Evolutionary conservation across 495 filamentous ascomycete genomes (phyloP).

Genomic region (Hyaloscypha bicolor): DNA sequence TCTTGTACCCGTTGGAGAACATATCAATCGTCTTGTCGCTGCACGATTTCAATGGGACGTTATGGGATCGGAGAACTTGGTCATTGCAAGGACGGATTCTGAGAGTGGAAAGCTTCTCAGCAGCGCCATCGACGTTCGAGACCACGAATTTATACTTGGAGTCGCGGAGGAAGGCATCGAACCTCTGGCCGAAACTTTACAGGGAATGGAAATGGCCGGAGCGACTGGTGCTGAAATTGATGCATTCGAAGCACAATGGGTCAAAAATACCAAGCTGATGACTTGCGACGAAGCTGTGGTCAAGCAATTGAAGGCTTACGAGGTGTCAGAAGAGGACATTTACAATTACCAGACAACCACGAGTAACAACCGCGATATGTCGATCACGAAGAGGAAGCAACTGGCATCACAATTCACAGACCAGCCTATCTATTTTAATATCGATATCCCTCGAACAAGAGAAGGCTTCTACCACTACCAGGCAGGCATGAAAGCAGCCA

Average conservation of each 20-base stretch:
- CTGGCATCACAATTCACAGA: constrained; percentile 68
- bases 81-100: constrained; percentile 93
- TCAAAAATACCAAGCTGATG: constrained; percentile 80
- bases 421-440: constrained; percentile 75
- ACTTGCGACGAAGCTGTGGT: constrained; percentile 92
- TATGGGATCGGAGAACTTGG: constrained; percentile 91
- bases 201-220: constrained; percentile 81
- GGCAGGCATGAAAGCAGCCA: constrained; percentile 84
- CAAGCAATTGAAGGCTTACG: constrained; percentile 66
- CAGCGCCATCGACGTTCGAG: constrained; percentile 86
- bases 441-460: constrained; percentile 90
- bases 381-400: constrained; percentile 72
- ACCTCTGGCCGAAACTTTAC: constrained; percentile 85
- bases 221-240: constrained; percentile 81
- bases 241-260: constrained; percentile 83
- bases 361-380: constrained; percentile 65
- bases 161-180: constrained; percentile 69
- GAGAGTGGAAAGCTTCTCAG: constrained; percentile 90
- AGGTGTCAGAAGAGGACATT: constrained; percentile 61
- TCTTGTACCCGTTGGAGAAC: constrained; percentile 88
- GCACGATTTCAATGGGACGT: constrained; percentile 97
- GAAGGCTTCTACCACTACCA: constrained; percentile 97
- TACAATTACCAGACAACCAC: constrained; percentile 64
- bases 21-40: constrained; percentile 92
- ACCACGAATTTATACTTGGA: constrained; percentile 96